Conservation (phyloP, 2,329 filamentous ascomycete species). For the Fusarium sambucinum region DNA sequence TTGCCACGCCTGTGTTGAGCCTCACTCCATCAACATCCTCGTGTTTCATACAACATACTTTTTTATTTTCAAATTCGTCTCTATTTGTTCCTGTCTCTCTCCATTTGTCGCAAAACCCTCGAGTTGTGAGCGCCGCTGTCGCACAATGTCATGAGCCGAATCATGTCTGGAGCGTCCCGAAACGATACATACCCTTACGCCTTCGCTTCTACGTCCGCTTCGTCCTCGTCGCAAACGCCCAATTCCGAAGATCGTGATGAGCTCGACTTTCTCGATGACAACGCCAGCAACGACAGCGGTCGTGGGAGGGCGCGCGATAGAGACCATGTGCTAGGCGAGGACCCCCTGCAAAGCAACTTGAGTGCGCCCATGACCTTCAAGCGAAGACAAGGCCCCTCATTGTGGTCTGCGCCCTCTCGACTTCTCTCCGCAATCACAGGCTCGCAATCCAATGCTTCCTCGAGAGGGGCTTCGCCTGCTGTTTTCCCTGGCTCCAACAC, state of each 20-base stretch:
- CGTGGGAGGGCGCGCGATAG: constrained; percentile 22
- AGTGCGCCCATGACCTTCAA: constrained; percentile 75
- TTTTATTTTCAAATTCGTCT: neutral
- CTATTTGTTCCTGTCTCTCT: neutral
- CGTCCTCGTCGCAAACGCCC: constrained; percentile 49
- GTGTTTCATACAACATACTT: neutral
- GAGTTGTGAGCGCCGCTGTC: constrained; percentile 35
- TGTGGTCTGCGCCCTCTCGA: constrained; percentile 61
- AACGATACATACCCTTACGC: constrained; percentile 53
- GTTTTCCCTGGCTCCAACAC: constrained; percentile 28
- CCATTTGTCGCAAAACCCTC: constrained; percentile 16
- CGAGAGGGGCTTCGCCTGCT: constrained; percentile 39
- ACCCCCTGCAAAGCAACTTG: constrained; percentile 66
- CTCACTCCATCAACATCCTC: constrained; percentile 4
- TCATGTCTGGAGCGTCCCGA: constrained; percentile 56
- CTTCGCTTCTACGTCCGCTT: constrained; percentile 50
- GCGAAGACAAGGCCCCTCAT: constrained; percentile 69
- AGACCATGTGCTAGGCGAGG: constrained; percentile 62
- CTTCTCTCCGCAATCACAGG: constrained; percentile 62
- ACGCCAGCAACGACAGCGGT: constrained; percentile 38
- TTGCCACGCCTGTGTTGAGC: neutral
- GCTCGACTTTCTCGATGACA: constrained; percentile 56
- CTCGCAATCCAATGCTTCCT: constrained; percentile 29
- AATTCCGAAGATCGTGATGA: constrained; percentile 60
- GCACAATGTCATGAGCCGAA: constrained; percentile 56